Evolutionary conservation across 176 grass and related monocot genomes (phyloP), one percentile per base, ranked within the genome.

Genomic region (Sorghum bicolor): DNA sequence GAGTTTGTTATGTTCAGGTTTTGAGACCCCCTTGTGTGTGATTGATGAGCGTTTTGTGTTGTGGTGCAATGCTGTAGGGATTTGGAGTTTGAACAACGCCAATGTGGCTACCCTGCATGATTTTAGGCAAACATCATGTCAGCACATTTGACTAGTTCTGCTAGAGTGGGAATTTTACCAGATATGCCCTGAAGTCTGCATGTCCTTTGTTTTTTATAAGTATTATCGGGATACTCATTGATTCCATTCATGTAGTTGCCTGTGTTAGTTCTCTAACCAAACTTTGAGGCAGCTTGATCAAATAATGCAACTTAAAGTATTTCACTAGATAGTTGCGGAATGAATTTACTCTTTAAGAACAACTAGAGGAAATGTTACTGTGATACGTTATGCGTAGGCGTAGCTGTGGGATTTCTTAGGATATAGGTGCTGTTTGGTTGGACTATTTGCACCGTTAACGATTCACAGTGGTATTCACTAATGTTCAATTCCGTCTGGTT

Each of bases 101-200:
- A 81, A 87, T 87, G 61, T 75, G 36, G 77, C 47, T 81, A 75
- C 24, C 34, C 70, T 67, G 58, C 34, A 30, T 64, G 44, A 50
- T 57, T 57, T 5, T 74, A 17, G 60, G 8, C 45, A 57, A 36
- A 58, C 63, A 36, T 36, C 28, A 20, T 38, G 17, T 32, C 45
- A 39, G 31, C 52, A 34, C 34, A 45, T 76, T 67, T 40, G 24
- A 15, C 33, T 31, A 40, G 33, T 75, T 45, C 20, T 4, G 17
- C 8, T 66, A 10, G 31, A 45, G 30, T 83, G 30, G 24, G n/a
- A 14, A 20, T 30, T 57, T 77, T 17, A 77, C 10, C 67, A 40
- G 34, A 70, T 34, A 26, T 36, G 43, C 61, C 25, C 16, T 53
- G 60, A 66, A 52, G 17, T 75, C 24, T 48, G 32, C 13, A 75